A percentile compares a stretch with the other conserved stretches of the same genome.
phyloP scores from a whole-genome alignment of 495 filamentous ascomycete species.

The Penicillium crystallinum region DNA sequence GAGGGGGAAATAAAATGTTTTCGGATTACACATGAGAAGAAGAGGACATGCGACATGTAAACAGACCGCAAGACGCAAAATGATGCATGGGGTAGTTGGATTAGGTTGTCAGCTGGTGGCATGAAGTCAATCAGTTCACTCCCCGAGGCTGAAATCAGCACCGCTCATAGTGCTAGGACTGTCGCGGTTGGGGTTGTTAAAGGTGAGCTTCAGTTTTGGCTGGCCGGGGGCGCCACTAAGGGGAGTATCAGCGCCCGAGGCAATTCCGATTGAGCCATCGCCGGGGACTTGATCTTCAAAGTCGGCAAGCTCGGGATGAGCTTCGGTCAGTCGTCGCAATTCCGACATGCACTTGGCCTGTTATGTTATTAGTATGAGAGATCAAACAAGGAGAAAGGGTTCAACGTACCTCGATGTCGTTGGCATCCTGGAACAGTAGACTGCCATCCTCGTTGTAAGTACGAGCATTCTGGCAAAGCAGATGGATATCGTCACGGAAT shows the following conservation, averaged over 20 bases:
- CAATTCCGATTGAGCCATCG: conserved; percentile 63
- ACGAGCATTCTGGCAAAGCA: conserved; percentile 84
- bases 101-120: neutral
- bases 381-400: neutral
- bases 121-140: conserved; percentile 18
- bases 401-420: conserved; percentile 77
- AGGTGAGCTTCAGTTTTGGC: conserved; percentile 54
- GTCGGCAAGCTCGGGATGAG: conserved; percentile 67
- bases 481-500: conserved; percentile 74
- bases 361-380: conserved; percentile 24
- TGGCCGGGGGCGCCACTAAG: conserved; percentile 51
- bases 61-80: conserved; percentile 11
- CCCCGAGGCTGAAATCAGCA: conserved; percentile 30
- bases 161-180: conserved; percentile 26
- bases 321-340: conserved; percentile 63
- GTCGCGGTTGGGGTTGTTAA: conserved; percentile 45
- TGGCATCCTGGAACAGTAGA: conserved; percentile 84
- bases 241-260: conserved; percentile 66
- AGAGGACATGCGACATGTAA: neutral
- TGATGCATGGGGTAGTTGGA: neutral
- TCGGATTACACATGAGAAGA: conserved; percentile 16
- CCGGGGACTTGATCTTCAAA: conserved; percentile 53
- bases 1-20: conserved; percentile 3
- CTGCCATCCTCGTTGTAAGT: conserved; percentile 96
- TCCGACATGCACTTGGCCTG: conserved; percentile 63